These are phyloP conservation scores for Marchantia polymorpha DNA, from an alignment of 225 moss, liverwort and hornwort species.

Conservation along the genomic window DNA sequence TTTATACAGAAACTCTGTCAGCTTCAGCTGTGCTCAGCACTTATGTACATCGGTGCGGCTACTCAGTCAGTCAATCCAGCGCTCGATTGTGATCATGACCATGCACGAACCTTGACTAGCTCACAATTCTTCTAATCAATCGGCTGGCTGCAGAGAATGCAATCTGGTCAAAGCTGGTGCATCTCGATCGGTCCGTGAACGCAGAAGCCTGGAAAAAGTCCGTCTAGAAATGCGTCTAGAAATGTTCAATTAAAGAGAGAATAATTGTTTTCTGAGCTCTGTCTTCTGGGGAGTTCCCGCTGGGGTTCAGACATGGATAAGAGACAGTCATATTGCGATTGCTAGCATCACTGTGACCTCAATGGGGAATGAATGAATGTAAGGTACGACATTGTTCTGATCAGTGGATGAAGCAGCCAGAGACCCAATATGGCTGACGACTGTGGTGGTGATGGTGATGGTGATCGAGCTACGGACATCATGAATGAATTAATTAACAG, in stretches of 20 bases:
- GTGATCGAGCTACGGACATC: background rate
- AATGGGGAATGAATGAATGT: background rate
- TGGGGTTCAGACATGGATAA: background rate
- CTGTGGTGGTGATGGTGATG: no score
- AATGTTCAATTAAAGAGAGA: background rate
- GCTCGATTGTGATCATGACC: background rate
- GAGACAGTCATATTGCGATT: background rate
- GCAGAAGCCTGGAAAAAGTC: background rate
- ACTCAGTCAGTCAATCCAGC: background rate
- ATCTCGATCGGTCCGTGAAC: background rate
- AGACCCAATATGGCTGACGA: background rate
- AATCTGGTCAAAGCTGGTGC: background rate
- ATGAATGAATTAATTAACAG: background rate
- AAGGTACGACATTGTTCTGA: background rate
- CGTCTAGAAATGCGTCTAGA: background rate
- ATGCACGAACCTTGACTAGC: constrained; percentile 1
- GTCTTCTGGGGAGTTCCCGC: background rate
- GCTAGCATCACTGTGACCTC: background rate
- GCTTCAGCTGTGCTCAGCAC: background rate
- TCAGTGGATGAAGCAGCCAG: background rate
- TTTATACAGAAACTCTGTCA: background rate
- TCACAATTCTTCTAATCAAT: background rate
- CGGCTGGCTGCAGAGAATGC: background rate
- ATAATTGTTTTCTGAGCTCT: background rate
- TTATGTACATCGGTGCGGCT: background rate